Evolutionary conservation across 306 rosid species (phyloP).

Genomic region (Fagus crenata): DNA sequence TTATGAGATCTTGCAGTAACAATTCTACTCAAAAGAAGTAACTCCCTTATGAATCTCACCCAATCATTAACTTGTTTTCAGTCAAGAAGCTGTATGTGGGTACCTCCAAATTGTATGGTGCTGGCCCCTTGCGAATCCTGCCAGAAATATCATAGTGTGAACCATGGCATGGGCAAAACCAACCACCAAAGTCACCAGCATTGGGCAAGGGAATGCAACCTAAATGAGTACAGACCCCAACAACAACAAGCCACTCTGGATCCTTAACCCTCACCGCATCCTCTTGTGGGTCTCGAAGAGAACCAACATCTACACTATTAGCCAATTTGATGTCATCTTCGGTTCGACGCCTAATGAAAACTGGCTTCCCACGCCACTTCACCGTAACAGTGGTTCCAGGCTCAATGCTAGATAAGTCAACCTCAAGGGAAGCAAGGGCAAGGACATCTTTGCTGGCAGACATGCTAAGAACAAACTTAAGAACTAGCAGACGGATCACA

Average conservation of each 20-base stretch:
- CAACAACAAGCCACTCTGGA: slow-evolving; percentile 43
- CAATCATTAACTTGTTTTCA: slow-evolving; percentile 35
- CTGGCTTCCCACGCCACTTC: slow-evolving; percentile 50
- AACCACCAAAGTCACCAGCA: slow-evolving; percentile 48
- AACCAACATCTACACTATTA: slow-evolving; percentile 32
- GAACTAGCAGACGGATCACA: slow-evolving; percentile 38
- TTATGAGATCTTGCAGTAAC: slow-evolving; percentile 15
- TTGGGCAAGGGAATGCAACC: slow-evolving; percentile 49
- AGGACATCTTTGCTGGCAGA: slow-evolving; percentile 48
- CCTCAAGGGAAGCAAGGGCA: slow-evolving; percentile 44
- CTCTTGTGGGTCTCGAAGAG: slow-evolving; percentile 45
- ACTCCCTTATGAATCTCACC: slow-evolving; percentile 22
- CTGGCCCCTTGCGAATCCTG: slow-evolving; percentile 46
- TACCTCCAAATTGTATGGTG: slow-evolving; percentile 47
- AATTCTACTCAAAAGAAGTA: background rate
- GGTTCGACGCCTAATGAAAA: slow-evolving; percentile 39
- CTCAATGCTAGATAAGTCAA: slow-evolving; percentile 39
- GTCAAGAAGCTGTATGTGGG: slow-evolving; percentile 38
- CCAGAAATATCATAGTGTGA: slow-evolving; percentile 48
- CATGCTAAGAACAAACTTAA: slow-evolving; percentile 43
- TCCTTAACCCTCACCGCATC: slow-evolving; percentile 39
- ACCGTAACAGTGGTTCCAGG: slow-evolving; percentile 40
- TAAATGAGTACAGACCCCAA: slow-evolving; percentile 46
- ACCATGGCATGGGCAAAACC: slow-evolving; percentile 56
- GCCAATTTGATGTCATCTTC: slow-evolving; percentile 45